phyloP scores from a whole-genome alignment of 2,329 filamentous ascomycete species.

The Cordyceps militaris region DNA sequence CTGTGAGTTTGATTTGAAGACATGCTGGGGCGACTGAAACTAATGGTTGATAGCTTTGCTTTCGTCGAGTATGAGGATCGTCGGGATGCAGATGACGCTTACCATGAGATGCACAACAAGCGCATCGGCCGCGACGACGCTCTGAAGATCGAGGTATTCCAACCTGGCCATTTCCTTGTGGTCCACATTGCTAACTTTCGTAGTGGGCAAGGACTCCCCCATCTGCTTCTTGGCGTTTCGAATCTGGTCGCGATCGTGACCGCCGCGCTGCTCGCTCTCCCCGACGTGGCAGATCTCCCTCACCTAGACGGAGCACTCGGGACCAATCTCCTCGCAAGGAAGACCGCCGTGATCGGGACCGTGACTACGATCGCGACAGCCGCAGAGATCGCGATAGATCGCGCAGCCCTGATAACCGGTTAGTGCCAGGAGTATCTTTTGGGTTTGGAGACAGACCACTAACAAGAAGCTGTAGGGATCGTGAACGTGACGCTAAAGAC shows the following conservation, averaged over 20 bases:
- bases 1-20: slow-evolving; percentile 61
- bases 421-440: slow-evolving; percentile 16
- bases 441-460: not conserved
- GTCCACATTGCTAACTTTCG: slow-evolving; percentile 10
- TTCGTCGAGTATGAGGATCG: slow-evolving; percentile 99
- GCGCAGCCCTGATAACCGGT: slow-evolving; percentile 61
- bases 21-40: not conserved
- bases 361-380: slow-evolving; percentile 69
- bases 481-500: slow-evolving; percentile 52
- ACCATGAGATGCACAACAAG: slow-evolving; percentile 99
- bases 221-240: slow-evolving; percentile 97
- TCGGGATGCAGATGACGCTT: slow-evolving; percentile 96
- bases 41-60: slow-evolving; percentile 59
- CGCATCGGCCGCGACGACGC: slow-evolving; percentile 91
- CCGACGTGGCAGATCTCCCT: slow-evolving; percentile 66
- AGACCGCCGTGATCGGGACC: slow-evolving; percentile 73
- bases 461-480: slow-evolving; percentile 32
- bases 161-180: slow-evolving; percentile 20
- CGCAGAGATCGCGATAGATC: slow-evolving; percentile 71
- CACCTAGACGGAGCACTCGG: slow-evolving; percentile 67
- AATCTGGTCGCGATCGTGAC: slow-evolving; percentile 76
- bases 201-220: slow-evolving; percentile 98
- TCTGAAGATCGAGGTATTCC: slow-evolving; percentile 88
- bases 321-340: slow-evolving; percentile 87
- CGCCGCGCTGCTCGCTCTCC: slow-evolving; percentile 56